phyloP scores from a whole-genome alignment of 208 protist species.

The Leishmania lainsoni region DNA sequence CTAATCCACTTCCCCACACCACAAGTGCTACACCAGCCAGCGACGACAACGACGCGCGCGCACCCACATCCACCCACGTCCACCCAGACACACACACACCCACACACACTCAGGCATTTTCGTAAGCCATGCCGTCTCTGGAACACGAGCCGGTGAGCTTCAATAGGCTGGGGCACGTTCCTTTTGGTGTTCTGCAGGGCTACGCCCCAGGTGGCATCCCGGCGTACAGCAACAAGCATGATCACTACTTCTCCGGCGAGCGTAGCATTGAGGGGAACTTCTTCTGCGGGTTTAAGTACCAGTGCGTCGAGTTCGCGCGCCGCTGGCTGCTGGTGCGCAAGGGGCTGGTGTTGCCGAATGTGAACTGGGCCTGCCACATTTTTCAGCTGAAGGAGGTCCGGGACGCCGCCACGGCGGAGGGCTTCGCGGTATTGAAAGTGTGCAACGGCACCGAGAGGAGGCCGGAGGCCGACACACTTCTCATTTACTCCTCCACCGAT shows the following conservation, averaged over 20 bases:
- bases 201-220: conserved; percentile 74
- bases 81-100: conserved; percentile 4
- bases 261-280: conserved; percentile 76
- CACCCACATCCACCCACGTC: neutral
- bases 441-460: conserved; percentile 62
- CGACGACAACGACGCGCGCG: neutral
- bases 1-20: neutral
- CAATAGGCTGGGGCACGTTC: conserved; percentile 41
- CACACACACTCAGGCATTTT: neutral
- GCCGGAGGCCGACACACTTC: conserved; percentile 74
- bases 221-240: conserved; percentile 90
- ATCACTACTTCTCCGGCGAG: conserved; percentile 87
- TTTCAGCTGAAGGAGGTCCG: conserved; percentile 65
- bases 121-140: conserved; percentile 10
- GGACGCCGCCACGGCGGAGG: conserved; percentile 60
- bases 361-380: conserved; percentile 85
- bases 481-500: conserved; percentile 73
- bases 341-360: conserved; percentile 74
- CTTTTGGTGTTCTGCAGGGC: conserved; percentile 79
- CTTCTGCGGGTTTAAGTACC: conserved; percentile 90
- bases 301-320: conserved; percentile 90
- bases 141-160: conserved; percentile 34
- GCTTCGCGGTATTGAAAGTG: conserved; percentile 50
- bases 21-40: neutral
- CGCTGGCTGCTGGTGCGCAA: conserved; percentile 86